These are phyloP conservation scores for Isoetes taiwanensis DNA, from an alignment of 75 land plant species.

Conservation along the genomic window DNA sequence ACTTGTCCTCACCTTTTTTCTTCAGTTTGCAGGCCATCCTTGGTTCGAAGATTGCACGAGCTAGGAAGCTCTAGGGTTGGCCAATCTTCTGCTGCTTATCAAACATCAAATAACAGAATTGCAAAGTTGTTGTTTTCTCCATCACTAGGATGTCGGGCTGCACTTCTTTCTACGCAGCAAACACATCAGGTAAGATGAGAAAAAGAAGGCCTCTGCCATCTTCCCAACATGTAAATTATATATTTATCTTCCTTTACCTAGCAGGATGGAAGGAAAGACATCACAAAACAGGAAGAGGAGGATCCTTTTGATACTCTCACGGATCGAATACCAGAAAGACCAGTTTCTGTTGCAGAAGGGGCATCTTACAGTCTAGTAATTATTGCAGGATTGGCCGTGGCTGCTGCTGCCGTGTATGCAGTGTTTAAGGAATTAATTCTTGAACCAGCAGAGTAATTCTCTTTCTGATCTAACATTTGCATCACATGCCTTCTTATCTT, in stretches of 20 bases:
- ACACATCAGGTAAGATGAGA: no score
- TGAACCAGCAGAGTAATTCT: constrained; percentile 80
- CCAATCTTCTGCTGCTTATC: no score
- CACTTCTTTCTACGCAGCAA: no score
- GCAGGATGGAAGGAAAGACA: constrained; percentile 31
- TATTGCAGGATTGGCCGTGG: constrained; percentile 79
- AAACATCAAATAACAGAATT: no score
- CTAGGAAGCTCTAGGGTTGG: no score
- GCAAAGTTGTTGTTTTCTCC: no score
- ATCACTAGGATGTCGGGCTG: no score
- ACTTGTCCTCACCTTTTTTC: no score
- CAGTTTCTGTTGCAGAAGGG: constrained; percentile 88
- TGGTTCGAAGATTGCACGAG: no score
- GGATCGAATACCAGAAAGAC: constrained; percentile 88
- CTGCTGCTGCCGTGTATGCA: constrained; percentile 80
- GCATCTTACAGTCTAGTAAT: constrained; percentile 79
- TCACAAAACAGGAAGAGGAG: constrained; percentile 58
- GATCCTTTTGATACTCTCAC: constrained; percentile 95
- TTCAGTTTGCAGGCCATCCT: no score
- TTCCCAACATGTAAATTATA: no score
- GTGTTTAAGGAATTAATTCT: constrained; percentile 85
- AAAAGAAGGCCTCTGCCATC: no score
- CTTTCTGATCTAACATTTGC: not conserved
- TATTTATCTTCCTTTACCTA: not conserved
- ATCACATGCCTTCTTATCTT: not conserved